phyloP scores from a whole-genome alignment of 2,329 filamentous ascomycete species.

The Cladosporium oxysporum region DNA sequence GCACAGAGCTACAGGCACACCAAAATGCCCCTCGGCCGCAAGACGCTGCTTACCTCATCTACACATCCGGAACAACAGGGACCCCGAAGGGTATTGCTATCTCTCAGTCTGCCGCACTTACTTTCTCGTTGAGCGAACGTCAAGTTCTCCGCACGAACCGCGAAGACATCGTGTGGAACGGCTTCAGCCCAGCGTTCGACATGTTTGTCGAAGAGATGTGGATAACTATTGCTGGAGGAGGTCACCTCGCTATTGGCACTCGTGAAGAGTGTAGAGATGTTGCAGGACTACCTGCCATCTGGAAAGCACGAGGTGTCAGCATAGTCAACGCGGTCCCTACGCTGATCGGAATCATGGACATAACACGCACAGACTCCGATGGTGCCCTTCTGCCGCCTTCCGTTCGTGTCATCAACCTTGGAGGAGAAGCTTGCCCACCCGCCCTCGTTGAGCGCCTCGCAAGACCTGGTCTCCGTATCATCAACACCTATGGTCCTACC shows the following conservation, averaged over 20 bases:
- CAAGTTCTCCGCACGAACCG: slow-evolving; percentile 24
- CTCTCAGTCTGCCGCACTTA: slow-evolving; percentile 22
- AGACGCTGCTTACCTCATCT: slow-evolving; percentile 33
- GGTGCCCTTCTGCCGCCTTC: slow-evolving; percentile 24
- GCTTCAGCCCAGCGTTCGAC: slow-evolving; percentile 26
- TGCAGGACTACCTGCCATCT: slow-evolving; percentile 23
- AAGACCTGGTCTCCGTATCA: slow-evolving; percentile 18
- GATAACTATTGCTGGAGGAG: slow-evolving; percentile 29
- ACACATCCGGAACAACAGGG: slow-evolving; percentile 34
- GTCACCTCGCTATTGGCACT: slow-evolving; percentile 28
- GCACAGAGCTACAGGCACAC: neutral
- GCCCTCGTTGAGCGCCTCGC: slow-evolving; percentile 5
- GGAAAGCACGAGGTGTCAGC: slow-evolving; percentile 24
- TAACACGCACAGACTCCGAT: slow-evolving; percentile 21
- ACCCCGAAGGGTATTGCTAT: slow-evolving; percentile 33
- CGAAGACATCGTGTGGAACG: slow-evolving; percentile 7
- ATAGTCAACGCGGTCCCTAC: slow-evolving; percentile 30
- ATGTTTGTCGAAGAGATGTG: slow-evolving; percentile 34
- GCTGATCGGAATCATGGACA: slow-evolving; percentile 23
- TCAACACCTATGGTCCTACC: slow-evolving; percentile 31
- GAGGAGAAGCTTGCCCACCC: slow-evolving; percentile 24
- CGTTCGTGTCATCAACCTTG: slow-evolving; percentile 28
- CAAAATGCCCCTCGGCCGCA: neutral
- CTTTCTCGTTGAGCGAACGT: slow-evolving; percentile 24
- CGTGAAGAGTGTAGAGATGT: slow-evolving; percentile 27